A percentile compares a stretch with the other conserved stretches of the same genome.
phyloP scores from a whole-genome alignment of 306 rosid species.

The cucumber (Cucumis sativus) region Cucumber_9930_V3 NC_026661.2:19228001-19228500 shows the following conservation, averaged over 20 bases:
- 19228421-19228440: too few species aligned
- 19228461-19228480: too few species aligned
- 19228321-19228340: neutral
- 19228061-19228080: neutral
- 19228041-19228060: too few species aligned
- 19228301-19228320: neutral
- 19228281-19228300: slow-evolving; percentile 5
- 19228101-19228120: slow-evolving; percentile 27
- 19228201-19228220: slow-evolving; percentile 24
- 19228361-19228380: neutral
- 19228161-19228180: slow-evolving; percentile 19
- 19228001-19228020: too few species aligned
- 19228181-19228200: slow-evolving; percentile 25
- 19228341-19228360: neutral
- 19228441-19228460: too few species aligned
- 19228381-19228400: neutral
- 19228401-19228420: neutral
- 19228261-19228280: slow-evolving; percentile 27
- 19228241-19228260: slow-evolving; percentile 20
- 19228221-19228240: slow-evolving; percentile 19
- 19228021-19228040: too few species aligned
- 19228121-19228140: slow-evolving; percentile 26
- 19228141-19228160: slow-evolving; percentile 24
- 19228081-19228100: slow-evolving; percentile 13
- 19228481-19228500: too few species aligned